Base-by-base conservation (phyloP, 139 green algal genomes). In the Microglena sp. region DNA sequence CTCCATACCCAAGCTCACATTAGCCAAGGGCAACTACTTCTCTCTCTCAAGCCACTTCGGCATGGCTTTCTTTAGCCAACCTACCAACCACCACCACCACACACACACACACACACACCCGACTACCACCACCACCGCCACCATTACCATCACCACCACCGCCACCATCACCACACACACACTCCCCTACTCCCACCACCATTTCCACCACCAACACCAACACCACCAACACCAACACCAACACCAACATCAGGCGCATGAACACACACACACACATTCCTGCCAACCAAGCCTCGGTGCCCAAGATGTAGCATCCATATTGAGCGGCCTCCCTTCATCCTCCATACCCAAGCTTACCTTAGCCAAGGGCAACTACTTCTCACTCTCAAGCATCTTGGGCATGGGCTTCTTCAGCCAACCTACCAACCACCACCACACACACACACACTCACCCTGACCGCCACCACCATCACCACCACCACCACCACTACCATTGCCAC, bases 301-400 rank as follows among this genome's bases (percentile, higher is more conserved):
- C 1, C 56, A 78, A 57, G 30, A 58, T 6, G 54, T 87, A n/a
- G 70, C 83, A 0, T 31, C 44, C 1, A 11, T 11, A 11, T 24
- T 11, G 40, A 50, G 40, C 40, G 40, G 11, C 15, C 40, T 50
- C 40, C 40, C 40, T 50, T 50, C 15, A 50, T 11, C 40, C 40
- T 50, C 18, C 40, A 11, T 18, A 50, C 40, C 40, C 18, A 11
- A 18, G 15, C 40, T 11, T 18, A 11, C 40, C 18, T 18, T 24
- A 24, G 50, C 50, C 50, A 59, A 24, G 45, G 79, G 79, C 27
- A 72, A 54, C 62, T 86, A 86, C 69, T 89, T 89, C 30, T 50
- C 72, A 3, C 46, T 84, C 22, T 6, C 66, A n/a, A n/a, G n/a
- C n/a, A n/a, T n/a, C n/a, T n/a, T n/a, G n/a, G n/a, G n/a, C n/a